phyloP scores from a whole-genome alignment of 1,284 basidiomycete species.

The Tetrapyrgos nigripes region DNA sequence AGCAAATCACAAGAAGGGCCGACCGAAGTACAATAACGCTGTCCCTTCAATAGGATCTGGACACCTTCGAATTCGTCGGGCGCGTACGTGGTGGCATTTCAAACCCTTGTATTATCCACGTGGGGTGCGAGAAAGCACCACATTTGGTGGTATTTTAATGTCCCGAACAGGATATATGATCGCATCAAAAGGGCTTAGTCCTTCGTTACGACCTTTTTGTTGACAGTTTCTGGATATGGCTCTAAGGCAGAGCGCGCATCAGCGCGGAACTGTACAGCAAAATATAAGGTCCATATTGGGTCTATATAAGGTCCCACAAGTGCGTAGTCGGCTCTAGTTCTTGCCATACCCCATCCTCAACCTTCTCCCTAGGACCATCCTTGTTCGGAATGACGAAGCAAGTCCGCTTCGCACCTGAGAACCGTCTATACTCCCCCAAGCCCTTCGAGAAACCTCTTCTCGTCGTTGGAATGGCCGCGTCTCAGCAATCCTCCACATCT shows the following conservation, averaged over 20 bases:
- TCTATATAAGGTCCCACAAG: background rate
- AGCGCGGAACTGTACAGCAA: too few relatives aligned
- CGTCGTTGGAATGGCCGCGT: constrained; percentile 37
- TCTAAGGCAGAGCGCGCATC: background rate
- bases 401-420: constrained; percentile 52
- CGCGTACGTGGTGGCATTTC: too few relatives aligned
- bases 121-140: too few relatives aligned
- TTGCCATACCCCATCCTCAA: background rate
- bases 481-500: constrained; percentile 35
- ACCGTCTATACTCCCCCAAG: constrained; percentile 48
- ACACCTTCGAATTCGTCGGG: too few relatives aligned
- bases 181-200: background rate
- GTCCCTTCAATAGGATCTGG: too few relatives aligned
- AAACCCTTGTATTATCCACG: too few relatives aligned
- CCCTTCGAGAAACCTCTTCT: constrained; percentile 45
- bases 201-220: background rate
- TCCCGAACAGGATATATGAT: background rate
- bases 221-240: background rate
- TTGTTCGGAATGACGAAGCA: constrained; percentile 43
- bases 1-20: too few relatives aligned
- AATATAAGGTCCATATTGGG: too few relatives aligned
- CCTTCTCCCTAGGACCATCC: background rate
- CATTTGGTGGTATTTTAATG: too few relatives aligned
- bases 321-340: background rate
- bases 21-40: too few relatives aligned